phyloP scores from a whole-genome alignment of 495 filamentous ascomycete species.

The Penicillium herquei region DNA sequence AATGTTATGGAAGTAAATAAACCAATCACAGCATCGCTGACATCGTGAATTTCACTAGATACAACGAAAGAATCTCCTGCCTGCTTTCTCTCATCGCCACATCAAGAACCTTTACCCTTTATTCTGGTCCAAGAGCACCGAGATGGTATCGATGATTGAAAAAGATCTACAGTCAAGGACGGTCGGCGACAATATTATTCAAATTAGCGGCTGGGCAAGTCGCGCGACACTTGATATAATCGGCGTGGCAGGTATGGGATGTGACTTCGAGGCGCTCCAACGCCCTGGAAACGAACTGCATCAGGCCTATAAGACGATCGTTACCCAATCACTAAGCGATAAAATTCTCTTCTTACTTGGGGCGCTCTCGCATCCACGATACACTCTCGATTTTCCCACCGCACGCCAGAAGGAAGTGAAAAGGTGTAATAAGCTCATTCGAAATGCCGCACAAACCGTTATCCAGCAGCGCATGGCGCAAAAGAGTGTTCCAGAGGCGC shows the following conservation, averaged over 20 bases:
- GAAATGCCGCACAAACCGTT: too few species aligned
- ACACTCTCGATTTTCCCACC: too few species aligned
- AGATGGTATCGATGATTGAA: neutral
- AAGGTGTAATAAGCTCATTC: too few species aligned
- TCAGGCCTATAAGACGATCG: slow-evolving; percentile 17
- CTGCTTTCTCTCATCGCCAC: slow-evolving; percentile 69
- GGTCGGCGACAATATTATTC: neutral
- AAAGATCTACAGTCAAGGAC: neutral
- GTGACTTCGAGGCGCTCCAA: slow-evolving; percentile 66
- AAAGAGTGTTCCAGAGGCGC: neutral
- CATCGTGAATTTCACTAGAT: neutral
- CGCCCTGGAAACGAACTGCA: slow-evolving; percentile 56
- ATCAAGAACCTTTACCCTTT: slow-evolving; percentile 68
- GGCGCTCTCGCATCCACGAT: too few species aligned
- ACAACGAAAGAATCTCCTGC: slow-evolving; percentile 65
- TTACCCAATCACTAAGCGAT: too few species aligned
- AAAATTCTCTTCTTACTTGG: too few species aligned
- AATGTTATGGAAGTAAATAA: too few species aligned
- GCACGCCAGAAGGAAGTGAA: too few species aligned
- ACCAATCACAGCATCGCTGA: too few species aligned
- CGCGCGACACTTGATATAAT: slow-evolving; percentile 77
- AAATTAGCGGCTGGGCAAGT: slow-evolving; percentile 37
- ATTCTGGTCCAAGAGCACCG: slow-evolving; percentile 60
- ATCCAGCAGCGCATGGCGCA: neutral
- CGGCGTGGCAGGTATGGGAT: slow-evolving; percentile 67